These are phyloP conservation scores for Chlorociboria aeruginascens DNA, from an alignment of 495 filamentous ascomycete genomes.

Conservation along the genomic window DNA sequence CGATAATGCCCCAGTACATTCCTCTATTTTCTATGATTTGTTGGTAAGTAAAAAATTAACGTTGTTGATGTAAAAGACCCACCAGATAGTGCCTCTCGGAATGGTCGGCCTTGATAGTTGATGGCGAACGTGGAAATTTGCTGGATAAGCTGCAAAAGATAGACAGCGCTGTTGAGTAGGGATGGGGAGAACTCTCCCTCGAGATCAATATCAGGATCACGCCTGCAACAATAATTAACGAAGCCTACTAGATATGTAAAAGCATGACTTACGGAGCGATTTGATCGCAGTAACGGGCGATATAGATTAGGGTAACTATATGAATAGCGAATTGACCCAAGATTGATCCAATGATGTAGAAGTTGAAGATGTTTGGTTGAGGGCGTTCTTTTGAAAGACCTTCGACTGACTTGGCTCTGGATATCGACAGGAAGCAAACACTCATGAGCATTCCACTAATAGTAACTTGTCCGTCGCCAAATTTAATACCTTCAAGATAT, in stretches of 20 bases:
- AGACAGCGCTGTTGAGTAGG: slow-evolving; percentile 91
- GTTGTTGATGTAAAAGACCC: background rate
- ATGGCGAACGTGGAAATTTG: slow-evolving; percentile 99
- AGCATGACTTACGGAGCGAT: slow-evolving; percentile 59
- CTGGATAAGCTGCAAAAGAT: slow-evolving; percentile 96
- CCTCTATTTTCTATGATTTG: slow-evolving; percentile 64
- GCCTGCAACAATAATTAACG: slow-evolving; percentile 36
- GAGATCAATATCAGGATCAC: slow-evolving; percentile 65
- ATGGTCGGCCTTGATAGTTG: slow-evolving; percentile 98
- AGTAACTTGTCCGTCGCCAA: slow-evolving; percentile 95
- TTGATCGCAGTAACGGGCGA: slow-evolving; percentile 75
- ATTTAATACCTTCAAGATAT: slow-evolving; percentile 98
- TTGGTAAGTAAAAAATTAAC: background rate
- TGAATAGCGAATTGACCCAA: slow-evolving; percentile 97
- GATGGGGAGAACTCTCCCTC: slow-evolving; percentile 93
- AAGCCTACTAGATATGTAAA: background rate
- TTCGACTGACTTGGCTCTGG: slow-evolving; percentile 89
- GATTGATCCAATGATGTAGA: slow-evolving; percentile 96
- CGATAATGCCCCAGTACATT: slow-evolving; percentile 95
- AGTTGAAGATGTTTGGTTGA: slow-evolving; percentile 97
- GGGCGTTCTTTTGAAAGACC: slow-evolving; percentile 92
- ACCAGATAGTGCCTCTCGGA: slow-evolving; percentile 76
- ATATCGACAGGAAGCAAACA: slow-evolving; percentile 96
- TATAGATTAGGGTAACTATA: slow-evolving; percentile 86
- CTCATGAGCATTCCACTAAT: slow-evolving; percentile 99